Evolutionary conservation across 495 filamentous ascomycete species (phyloP).

Genomic region (Podospora pseudocomata): DNA sequence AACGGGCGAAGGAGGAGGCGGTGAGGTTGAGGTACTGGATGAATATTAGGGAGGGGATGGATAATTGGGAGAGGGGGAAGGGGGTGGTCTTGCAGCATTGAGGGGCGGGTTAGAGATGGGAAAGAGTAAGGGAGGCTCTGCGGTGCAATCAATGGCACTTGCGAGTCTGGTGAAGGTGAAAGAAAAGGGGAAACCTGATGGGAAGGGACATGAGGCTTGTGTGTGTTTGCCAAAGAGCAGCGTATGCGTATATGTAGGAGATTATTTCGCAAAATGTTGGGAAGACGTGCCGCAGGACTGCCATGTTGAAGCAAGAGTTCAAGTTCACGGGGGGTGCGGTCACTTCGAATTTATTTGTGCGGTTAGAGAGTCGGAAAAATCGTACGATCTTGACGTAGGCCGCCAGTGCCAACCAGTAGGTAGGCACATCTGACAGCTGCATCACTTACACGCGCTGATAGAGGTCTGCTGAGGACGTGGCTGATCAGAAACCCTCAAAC

Average conservation of each 20-base stretch:
- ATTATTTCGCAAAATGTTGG: neutral
- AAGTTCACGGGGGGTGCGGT: neutral
- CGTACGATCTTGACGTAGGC: neutral
- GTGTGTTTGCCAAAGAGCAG: neutral
- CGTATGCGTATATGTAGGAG: no score
- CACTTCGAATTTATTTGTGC: neutral
- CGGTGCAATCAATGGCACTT: neutral
- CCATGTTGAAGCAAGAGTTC: neutral
- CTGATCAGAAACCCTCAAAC: no score
- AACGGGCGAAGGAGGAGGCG: slow-evolving; percentile 63
- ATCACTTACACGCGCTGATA: no score
- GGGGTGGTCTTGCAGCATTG: slow-evolving; percentile 63
- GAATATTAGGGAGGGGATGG: slow-evolving; percentile 76
- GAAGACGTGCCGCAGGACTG: neutral
- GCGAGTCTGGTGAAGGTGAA: neutral
- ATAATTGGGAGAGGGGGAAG: slow-evolving; percentile 78
- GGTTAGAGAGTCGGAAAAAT: neutral
- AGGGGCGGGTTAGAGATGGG: neutral
- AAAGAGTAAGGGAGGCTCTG: neutral
- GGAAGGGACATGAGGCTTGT: neutral
- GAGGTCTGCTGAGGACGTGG: no score
- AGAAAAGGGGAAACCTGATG: neutral
- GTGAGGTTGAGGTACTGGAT: slow-evolving; percentile 86
- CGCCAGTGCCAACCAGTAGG: neutral
- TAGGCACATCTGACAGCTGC: neutral